Conservation (phyloP, 306 rosid genomes). For the Rosa persica region DNA sequence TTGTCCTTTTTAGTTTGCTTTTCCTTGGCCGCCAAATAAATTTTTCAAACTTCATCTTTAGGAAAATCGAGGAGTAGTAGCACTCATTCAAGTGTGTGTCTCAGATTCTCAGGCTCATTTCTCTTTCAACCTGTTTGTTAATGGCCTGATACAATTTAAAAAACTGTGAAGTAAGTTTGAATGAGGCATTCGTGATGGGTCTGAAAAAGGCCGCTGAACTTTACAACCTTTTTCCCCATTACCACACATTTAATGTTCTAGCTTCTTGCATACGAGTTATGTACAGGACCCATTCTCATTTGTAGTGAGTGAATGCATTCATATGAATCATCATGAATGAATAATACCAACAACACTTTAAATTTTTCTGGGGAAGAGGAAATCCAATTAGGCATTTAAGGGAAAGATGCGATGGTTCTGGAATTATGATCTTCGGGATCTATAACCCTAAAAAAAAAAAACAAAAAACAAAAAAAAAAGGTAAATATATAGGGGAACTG, state of each 20-base stretch:
- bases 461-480: background rate
- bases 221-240: constrained; percentile 31
- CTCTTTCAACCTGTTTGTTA: constrained; percentile 27
- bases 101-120: constrained; percentile 16
- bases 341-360: constrained; percentile 11
- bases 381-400: constrained; percentile 39
- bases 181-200: constrained; percentile 21
- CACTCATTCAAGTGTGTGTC: constrained; percentile 12
- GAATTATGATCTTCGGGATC: background rate
- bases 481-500: constrained; percentile 14
- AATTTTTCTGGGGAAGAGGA: constrained; percentile 61
- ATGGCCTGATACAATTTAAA: constrained; percentile 22
- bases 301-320: constrained; percentile 26
- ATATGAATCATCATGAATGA: constrained; percentile 27
- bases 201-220: constrained; percentile 34
- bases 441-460: background rate
- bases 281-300: constrained; percentile 36
- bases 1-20: background rate
- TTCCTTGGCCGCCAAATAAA: constrained; percentile 26
- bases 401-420: constrained; percentile 54
- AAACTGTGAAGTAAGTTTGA: constrained; percentile 18
- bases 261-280: constrained; percentile 30
- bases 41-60: constrained; percentile 15
- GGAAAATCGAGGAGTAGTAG: constrained; percentile 10
- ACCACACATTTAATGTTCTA: constrained; percentile 37